Base-by-base conservation (phyloP, 2,329 filamentous ascomycete species). In the Fusarium sacchari region DNA sequence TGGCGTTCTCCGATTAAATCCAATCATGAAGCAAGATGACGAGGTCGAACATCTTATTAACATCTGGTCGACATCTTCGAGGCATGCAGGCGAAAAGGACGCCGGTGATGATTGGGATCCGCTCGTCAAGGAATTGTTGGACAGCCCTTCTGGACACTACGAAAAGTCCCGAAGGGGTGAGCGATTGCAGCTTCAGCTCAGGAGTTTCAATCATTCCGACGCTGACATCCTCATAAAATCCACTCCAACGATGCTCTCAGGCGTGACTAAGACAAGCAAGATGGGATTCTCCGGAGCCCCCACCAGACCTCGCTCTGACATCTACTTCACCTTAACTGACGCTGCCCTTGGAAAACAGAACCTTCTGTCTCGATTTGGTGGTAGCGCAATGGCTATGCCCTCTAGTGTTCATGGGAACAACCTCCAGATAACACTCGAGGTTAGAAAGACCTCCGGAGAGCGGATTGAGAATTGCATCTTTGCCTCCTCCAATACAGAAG, bases 281-380 rank as follows among this genome's bases (percentile, higher is more conserved):
- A 95, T 98, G 81, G 96, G 95, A 5, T 98, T 99, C 80, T 94
- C 96, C 7, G 95, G 95, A 18, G 95, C 95, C 4, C 96, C 96
- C 0, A 95, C 93, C 1, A 95, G 94, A 80, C 88, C 93, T 22
- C 88, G 97, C 77, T 98, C 95, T 17, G 97, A 99, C 81, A 98
- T 99, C 57, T 99, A 99, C 80, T 83, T 99, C 49, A 98, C 95
- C 0, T 83, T 99, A 53, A 90, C 91, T 65, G 91, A 94, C 72
- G 93, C 94, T 0, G 87, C 91, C n/a, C 85, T 99, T 30, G 91
- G 92, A 24, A 91, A 91, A 64, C 94, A 97, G 77, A 91, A 93
- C 39, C 81, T 92, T 1, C 80, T 92, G n/a, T 92, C 90, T 13
- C 85, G 90, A n/a, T 89, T 85, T 46, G 87, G 86, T 28, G 94